Evolutionary conservation across 306 rosid species (phyloP).

Genomic region (Gleditsia sinensis): DNA sequence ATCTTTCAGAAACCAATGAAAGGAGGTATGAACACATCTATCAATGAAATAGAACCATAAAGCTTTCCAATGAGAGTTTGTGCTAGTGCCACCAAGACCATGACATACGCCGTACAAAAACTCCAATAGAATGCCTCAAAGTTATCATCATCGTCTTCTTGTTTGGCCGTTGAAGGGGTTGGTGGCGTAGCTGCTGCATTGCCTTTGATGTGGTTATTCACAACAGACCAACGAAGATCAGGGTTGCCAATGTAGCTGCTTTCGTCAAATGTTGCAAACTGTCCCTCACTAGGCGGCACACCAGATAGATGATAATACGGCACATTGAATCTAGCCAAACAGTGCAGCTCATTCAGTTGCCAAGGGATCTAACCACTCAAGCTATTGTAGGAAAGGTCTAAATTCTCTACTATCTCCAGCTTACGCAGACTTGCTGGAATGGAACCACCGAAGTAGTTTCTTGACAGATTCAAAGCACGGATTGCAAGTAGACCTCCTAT

Average conservation of each 20-base stretch:
- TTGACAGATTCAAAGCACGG: conserved; percentile 16
- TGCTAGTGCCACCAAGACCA: background rate
- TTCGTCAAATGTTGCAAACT: conserved; percentile 13
- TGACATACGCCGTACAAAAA: background rate
- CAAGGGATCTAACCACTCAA: conserved; percentile 27
- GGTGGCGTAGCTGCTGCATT: background rate
- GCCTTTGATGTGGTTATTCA: background rate
- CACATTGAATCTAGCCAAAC: conserved; percentile 19
- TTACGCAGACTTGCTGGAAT: conserved; percentile 16
- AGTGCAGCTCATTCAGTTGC: background rate
- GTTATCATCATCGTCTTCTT: conserved; percentile 8
- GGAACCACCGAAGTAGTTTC: background rate
- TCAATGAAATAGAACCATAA: conserved; percentile 7
- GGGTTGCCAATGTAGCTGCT: conserved; percentile 5
- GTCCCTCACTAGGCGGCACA: background rate
- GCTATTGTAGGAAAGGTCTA: conserved; percentile 25
- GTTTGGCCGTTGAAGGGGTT: background rate
- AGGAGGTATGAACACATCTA: conserved; percentile 2
- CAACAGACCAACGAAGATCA: conserved; percentile 1
- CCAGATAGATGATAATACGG: conserved; percentile 4
- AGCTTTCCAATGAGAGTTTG: conserved; percentile 11
- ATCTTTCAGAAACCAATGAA: conserved; percentile 1
- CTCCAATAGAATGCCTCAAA: conserved; percentile 23
- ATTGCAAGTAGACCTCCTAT: conserved; percentile 10
- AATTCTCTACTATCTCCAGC: background rate